Base-by-base conservation (phyloP, 2,329 filamentous ascomycete species). In the Curvularia spicifera region DNA sequence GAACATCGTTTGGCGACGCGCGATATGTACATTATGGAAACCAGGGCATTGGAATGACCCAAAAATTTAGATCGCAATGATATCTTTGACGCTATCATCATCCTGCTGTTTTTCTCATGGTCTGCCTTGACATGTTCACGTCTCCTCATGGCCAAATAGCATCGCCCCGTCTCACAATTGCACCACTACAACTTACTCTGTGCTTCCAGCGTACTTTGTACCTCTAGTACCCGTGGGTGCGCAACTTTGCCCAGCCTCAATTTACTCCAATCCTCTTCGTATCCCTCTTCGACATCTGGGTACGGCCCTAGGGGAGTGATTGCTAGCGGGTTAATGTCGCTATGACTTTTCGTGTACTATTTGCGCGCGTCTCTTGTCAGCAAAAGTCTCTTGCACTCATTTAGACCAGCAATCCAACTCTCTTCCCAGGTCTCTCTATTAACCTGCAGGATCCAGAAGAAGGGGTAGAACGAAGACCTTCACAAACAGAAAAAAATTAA, bases 291-390 rank as follows among this genome's bases (percentile, higher is more conserved):
- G 7, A 89, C 79, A 58, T 86, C 74, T 1, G 86, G 86, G 65
- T 79, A 87, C 0, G 86, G 87, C 0, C 86, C 86, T 61, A 86
- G 68, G 0, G 86, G 86, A n/a, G 85, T 88, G 62, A 89, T 88
- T 1, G 80, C 82, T 42, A 81, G 79, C 1, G 86, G 86, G 63
- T 89, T 89, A 58, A 89, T 83, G 59, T 84, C 82, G 4, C 64
- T 65, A 66, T 88, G 85, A 55, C 82, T 85, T 74, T 88, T 89
- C 12, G 85, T 84, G 60, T 85, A 85, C 76, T 81, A 40, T 43
- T 22, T 4, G 13, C 5, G 33, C 31, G 8, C 18, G 7, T 15
- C 5, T 47, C 10, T 2, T 22, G 29, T 47, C 12, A 47, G 44
- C 28, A 44, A 26, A 24, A 5, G 9, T 18, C 20, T 9, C 20